These are phyloP conservation scores for Sodiomyces alkalinus DNA, from an alignment of 2,329 filamentous ascomycete genomes.

Conservation along the genomic window DNA sequence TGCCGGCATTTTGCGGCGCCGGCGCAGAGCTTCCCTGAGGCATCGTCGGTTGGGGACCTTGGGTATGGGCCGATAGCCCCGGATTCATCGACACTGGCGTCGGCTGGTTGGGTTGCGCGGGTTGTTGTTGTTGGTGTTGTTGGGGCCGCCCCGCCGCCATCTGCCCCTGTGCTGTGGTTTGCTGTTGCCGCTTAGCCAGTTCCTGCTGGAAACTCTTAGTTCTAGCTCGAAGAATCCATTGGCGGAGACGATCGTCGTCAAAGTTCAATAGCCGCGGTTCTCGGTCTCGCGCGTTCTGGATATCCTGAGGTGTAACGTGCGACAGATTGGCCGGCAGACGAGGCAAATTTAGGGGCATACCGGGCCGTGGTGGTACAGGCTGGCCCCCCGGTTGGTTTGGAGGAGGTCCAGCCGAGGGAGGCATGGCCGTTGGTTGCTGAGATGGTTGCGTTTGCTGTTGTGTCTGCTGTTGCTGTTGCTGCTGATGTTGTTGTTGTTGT, in stretches of 20 bases:
- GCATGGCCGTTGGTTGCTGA: constrained; percentile 10
- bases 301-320: constrained; percentile 12
- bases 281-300: constrained; percentile 11
- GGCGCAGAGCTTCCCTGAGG: constrained; percentile 5
- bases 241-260: too few relatives aligned
- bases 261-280: too few relatives aligned
- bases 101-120: constrained; percentile 11
- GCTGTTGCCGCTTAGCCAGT: constrained; percentile 6
- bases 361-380: too few relatives aligned
- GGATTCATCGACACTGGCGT: constrained; percentile 8
- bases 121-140: constrained; percentile 15
- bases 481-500: constrained; percentile 10
- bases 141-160: constrained; percentile 9
- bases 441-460: constrained; percentile 9
- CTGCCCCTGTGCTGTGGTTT: background rate
- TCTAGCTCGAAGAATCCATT: too few relatives aligned
- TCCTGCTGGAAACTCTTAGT: too few relatives aligned
- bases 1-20: background rate
- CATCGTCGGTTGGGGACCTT: constrained; percentile 10
- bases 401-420: too few relatives aligned
- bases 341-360: constrained; percentile 2
- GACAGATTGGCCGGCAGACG: constrained; percentile 9
- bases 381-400: too few relatives aligned
- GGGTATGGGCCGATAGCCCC: too few relatives aligned
- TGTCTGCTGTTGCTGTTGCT: constrained; percentile 10